Evolutionary conservation across 2,329 filamentous ascomycete species (phyloP), one percentile per base, ranked within the genome.

Genomic region (Arthrobotrys sinensis): DNA sequence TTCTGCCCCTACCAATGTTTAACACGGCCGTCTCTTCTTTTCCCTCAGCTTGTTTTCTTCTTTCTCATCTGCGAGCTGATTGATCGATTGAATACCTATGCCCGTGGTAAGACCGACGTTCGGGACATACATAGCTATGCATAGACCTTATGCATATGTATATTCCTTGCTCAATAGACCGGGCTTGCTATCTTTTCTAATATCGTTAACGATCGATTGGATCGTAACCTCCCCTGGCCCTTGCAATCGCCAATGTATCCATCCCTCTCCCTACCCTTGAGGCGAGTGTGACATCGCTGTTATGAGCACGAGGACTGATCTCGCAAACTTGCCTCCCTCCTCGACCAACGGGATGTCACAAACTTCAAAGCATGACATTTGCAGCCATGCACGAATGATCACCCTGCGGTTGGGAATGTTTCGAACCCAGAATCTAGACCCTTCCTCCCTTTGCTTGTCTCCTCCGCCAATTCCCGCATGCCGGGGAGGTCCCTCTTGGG

Each of bases 291-390:
- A 62, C 62, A 67, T 45, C 16, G 19, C 14, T 43, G 48, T 52
- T 24, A 48, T 19, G 48, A 36, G 36, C 70, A 73, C 70, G 70
- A 73, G 70, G 70, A 24, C 12, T 4, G 52, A 60, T 53, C 50
- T 73, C 62, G 43, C 40, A 67, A 60, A 60, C 38, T 28, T 40
- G 28, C 16, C 19, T 28, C 40, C 19, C 11, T 8, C 38, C 36
- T 57, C 28, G 19, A 19, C 43, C 45, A 66, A 66, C 63, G 63
- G 46, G 36, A 55, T 69, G 52, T 10, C 16, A 52, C 65, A 69
- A 45, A 60, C 32, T 53, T 36, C 24, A 38, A 50, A 40, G 38
- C 60, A 67, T 73, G 38, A 66, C 28, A 73, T 66, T 32, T 43
- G 38, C 45, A 45, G 46, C 32, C 62, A 60, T 55, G 34, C 62